Percentiles rank a stretch among this genome's conserved stretches.
Evolutionary conservation across 2,329 filamentous ascomycete species (phyloP).

Genomic region (Apiospora saccharicola): DNA sequence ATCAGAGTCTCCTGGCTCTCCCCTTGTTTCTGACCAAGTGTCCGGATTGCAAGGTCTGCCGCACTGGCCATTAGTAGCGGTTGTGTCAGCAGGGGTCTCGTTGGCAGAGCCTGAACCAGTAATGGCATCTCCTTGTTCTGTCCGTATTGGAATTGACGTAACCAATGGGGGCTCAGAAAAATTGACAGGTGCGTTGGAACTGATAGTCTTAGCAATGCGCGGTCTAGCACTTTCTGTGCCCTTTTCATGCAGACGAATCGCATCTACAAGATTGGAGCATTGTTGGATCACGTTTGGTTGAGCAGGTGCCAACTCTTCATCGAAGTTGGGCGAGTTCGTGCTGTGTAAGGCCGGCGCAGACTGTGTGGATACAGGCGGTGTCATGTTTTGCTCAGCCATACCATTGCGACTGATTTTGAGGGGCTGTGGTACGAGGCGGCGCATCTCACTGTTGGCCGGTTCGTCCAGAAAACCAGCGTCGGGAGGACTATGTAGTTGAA

Average conservation of each 20-base stretch:
- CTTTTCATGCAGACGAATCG: no score
- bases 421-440: not conserved
- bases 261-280: not conserved
- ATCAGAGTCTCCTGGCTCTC: slow-evolving; percentile 40
- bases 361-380: not conserved
- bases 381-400: not conserved
- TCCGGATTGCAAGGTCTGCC: slow-evolving; percentile 34
- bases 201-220: not conserved
- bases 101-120: not conserved
- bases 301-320: not conserved
- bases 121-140: not conserved
- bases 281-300: not conserved
- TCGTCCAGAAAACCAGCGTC: not conserved
- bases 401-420: not conserved
- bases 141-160: not conserved
- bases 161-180: not conserved
- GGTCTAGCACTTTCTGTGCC: not conserved
- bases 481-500: not conserved
- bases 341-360: not conserved
- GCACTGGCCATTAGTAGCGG: not conserved
- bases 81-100: not conserved
- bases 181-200: not conserved
- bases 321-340: not conserved
- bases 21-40: slow-evolving; percentile 36
- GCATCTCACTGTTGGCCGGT: not conserved